Base-by-base conservation (phyloP, 371 early-diverging fungal genomes). In the Syncephalastrum monosporum region DNA sequence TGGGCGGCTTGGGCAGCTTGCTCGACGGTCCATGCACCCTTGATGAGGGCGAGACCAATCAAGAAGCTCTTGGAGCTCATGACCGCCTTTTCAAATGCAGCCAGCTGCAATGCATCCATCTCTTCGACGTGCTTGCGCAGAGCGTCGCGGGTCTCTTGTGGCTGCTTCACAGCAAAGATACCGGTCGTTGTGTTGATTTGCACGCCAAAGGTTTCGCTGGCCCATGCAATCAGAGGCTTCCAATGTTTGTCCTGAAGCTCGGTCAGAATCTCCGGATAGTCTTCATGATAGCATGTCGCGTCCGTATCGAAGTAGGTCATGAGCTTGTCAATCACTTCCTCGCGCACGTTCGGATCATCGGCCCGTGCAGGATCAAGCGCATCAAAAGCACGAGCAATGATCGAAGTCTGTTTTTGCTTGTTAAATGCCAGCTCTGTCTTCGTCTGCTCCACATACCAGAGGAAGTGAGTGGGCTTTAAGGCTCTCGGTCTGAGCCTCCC, bases 51-150 rank as follows among this genome's bases (percentile, higher is more conserved):
- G 41, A 95, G 70, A 1, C 86, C 93, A 54, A 95, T 89, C 61
- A 97, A 74, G 74, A 94, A 92, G 42, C 94, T 94, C 75, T 96
- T 97, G 58, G 93, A 84, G 12, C 85, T 77, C 82, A 96, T 79
- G 0, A 90, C 89, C 3, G 92, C 92, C 63, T 87, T 83, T 67
- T 97, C 98, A 67, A 97, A 93, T 2, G 93, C 95, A 8, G 95
- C 87, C 41, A 95, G 78, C 65, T 87, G 81, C 46, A 92, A 72
- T 19, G 84, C 60, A 62, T 82, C 78, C 82, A 90, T 88, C 16
- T 54, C 53, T 23, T 77, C 73, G 19, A 92, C 72, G 3, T 81
- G 68, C 0, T 69, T 52, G 29, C 83, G 67, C 46, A 96, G 71
- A 24, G 62, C 80, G 5, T 72, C 73, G 29, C 82, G 74, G 3